Conservation (phyloP, 306 rosid species). For the Cotoneaster glaucophyllus region DNA sequence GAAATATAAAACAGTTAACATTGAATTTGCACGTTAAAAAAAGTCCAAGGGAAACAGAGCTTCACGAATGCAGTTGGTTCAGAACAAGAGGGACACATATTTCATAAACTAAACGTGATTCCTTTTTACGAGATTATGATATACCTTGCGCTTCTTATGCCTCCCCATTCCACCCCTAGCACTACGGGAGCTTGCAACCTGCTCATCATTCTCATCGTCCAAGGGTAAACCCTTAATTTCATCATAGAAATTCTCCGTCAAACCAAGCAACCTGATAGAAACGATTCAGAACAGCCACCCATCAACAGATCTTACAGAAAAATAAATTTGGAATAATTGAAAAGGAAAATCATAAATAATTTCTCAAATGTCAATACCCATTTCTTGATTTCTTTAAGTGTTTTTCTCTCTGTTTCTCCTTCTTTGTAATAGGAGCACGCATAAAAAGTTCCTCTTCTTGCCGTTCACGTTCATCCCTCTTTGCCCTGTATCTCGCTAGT, state of each 20-base stretch:
- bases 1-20: not conserved
- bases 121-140: not conserved
- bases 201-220: conserved; percentile 45
- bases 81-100: not conserved
- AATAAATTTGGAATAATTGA: not conserved
- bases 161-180: conserved; percentile 38
- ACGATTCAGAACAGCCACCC: not conserved
- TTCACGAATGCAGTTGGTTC: not conserved
- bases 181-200: conserved; percentile 21
- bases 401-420: conserved; percentile 70
- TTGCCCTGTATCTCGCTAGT: conserved; percentile 43
- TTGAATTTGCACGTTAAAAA: not conserved
- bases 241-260: conserved; percentile 70
- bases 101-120: not conserved
- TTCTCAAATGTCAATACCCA: conserved; percentile 43
- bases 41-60: conserved; percentile 7
- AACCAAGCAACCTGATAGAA: conserved; percentile 63
- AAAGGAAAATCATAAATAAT: not conserved
- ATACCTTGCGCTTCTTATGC: conserved; percentile 69
- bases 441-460: conserved; percentile 75
- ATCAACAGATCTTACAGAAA: not conserved
- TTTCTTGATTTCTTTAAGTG: conserved; percentile 67
- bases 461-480: conserved; percentile 60
- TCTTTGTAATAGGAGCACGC: conserved; percentile 68
- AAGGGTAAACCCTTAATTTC: conserved; percentile 65